Conservation (phyloP, 2,329 filamentous ascomycete genomes). For the Fusarium camptoceras region DNA sequence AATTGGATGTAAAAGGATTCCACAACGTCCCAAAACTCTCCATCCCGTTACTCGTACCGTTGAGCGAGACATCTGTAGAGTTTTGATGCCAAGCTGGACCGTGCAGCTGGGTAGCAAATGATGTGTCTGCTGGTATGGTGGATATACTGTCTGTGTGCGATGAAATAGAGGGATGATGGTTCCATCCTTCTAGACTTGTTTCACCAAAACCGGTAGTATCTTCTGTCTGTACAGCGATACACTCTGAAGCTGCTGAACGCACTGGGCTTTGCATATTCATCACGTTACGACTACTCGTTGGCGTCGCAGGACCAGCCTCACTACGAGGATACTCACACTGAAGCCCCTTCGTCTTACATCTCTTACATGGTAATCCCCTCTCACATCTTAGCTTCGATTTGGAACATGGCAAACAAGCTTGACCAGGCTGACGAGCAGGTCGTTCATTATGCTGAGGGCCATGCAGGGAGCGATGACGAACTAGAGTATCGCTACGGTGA, state of each 20-base stretch:
- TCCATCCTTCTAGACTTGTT: accelerated
- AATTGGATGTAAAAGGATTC: accelerated
- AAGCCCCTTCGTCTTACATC: accelerated
- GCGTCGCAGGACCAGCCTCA: accelerated
- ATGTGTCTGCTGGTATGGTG: accelerated
- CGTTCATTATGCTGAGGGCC: neutral
- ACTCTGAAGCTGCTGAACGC: accelerated
- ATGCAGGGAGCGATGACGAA: neutral
- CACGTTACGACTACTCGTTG: accelerated
- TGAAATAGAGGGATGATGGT: neutral
- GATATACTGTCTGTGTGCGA: neutral
- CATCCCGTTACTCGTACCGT: no score
- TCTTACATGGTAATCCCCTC: accelerated
- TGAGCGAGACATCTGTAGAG: neutral
- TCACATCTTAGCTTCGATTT: neutral
- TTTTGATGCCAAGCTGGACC: neutral
- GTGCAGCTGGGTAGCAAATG: neutral
- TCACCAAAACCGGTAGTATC: neutral
- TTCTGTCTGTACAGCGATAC: neutral
- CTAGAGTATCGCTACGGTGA: neutral
- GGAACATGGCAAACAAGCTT: neutral
- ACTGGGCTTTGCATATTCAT: accelerated
- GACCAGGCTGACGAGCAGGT: neutral
- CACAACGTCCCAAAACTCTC: neutral
- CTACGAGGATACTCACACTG: accelerated